Conservation (phyloP, 768 basidiomycete species). For the Goffeauzyma gilvescens region DNA sequence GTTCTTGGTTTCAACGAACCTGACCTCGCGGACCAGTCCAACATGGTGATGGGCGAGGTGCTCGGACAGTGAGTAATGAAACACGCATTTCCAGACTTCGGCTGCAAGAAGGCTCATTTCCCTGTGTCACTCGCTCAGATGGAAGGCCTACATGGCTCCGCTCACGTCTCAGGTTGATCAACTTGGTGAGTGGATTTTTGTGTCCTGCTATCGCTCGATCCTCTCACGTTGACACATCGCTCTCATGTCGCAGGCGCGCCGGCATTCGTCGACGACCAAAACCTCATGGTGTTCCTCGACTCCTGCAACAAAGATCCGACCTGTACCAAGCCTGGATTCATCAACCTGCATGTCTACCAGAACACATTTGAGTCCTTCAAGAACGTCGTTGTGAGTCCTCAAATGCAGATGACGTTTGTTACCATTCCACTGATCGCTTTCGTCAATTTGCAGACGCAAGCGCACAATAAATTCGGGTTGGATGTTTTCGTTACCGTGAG, state of each 20-base stretch:
- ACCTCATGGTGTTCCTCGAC: slow-evolving; percentile 1
- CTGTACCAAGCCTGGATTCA: slow-evolving; percentile 2
- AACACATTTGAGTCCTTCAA: background rate
- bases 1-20: slow-evolving; percentile 11
- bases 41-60: slow-evolving; percentile 1
- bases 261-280: slow-evolving; percentile 2
- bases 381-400: background rate
- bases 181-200: background rate
- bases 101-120: background rate
- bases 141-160: slow-evolving; percentile 1
- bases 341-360: slow-evolving; percentile 3
- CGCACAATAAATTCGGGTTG: background rate
- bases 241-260: background rate
- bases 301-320: background rate
- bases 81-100: background rate
- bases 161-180: background rate
- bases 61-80: background rate
- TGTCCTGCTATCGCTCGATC: background rate
- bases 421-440: background rate
- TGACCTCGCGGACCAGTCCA: slow-evolving; percentile 1
- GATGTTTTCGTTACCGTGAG: slow-evolving; percentile 7
- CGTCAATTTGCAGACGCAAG: background rate
- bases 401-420: background rate
- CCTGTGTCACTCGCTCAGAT: slow-evolving; percentile 1
- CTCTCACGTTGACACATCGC: background rate